These are phyloP conservation scores for Aureobasidium pullulans DNA, from an alignment of 2,329 filamentous ascomycete genomes.

Conservation along the genomic window DNA sequence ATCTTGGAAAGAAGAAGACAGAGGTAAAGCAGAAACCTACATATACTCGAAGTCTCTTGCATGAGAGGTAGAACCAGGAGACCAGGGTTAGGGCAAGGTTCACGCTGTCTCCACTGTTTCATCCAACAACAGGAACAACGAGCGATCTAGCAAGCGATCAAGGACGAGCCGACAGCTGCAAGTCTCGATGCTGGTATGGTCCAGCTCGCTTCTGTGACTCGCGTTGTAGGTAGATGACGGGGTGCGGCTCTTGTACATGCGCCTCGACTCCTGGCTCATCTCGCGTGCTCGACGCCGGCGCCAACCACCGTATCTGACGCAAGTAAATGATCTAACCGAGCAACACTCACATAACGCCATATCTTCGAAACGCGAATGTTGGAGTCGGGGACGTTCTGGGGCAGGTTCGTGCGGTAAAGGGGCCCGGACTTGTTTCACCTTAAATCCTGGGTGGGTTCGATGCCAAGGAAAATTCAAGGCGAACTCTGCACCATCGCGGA, in stretches of 20 bases:
- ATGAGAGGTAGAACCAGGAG: not conserved
- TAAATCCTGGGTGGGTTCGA: not conserved
- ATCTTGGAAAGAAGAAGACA: not conserved
- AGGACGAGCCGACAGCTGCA: not conserved
- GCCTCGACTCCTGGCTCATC: slow-evolving; percentile 8
- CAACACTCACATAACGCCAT: slow-evolving; percentile 1
- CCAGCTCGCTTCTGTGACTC: slow-evolving; percentile 5
- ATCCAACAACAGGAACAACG: not conserved
- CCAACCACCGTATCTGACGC: not conserved
- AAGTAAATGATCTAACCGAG: slow-evolving; percentile 5
- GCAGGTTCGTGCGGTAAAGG: slow-evolving; percentile 2
- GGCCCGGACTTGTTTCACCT: not conserved
- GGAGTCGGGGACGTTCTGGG: not conserved
- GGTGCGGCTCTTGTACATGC: slow-evolving; percentile 6
- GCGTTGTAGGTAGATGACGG: slow-evolving; percentile 10
- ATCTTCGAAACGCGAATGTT: slow-evolving; percentile 1
- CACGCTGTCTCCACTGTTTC: slow-evolving; percentile 2
- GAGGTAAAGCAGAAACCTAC: slow-evolving; percentile 6
- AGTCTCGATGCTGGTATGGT: slow-evolving; percentile 9
- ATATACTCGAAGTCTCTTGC: slow-evolving; percentile 6
- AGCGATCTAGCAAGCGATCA: slow-evolving; percentile 10
- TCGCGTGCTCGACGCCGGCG: not conserved
- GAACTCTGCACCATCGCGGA: slow-evolving; percentile 1
- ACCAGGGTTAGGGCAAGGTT: not conserved
- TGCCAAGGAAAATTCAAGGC: not conserved